A percentile compares a stretch with the other conserved stretches of the same genome.
These are phyloP conservation scores for Colletotrichum camelliae DNA, from an alignment of 2,329 filamentous ascomycete genomes.

Conservation along the genomic window DNA sequence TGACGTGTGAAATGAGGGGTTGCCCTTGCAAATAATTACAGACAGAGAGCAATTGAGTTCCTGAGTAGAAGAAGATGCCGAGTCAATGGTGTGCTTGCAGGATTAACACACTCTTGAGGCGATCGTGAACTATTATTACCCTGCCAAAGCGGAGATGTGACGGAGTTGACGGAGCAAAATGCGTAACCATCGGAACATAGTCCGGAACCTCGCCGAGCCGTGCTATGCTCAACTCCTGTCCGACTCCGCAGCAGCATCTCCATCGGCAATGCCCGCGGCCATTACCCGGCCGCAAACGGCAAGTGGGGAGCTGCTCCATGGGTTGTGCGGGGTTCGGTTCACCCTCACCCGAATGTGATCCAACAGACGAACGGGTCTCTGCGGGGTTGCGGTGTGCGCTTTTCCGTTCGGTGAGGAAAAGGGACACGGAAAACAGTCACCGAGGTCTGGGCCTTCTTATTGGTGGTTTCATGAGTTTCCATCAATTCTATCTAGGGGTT, in stretches of 20 bases:
- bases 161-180: constrained; percentile 4
- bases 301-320: not conserved
- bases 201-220: constrained; percentile 14
- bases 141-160: not conserved
- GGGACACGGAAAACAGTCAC: not conserved
- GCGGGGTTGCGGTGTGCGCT: not conserved
- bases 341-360: not conserved
- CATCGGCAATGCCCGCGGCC: not conserved
- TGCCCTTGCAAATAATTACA: not conserved
- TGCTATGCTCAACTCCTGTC: not conserved
- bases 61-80: not conserved
- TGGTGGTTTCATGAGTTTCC: not conserved
- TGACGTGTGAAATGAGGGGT: not conserved
- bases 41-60: not conserved
- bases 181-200: not conserved
- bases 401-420: constrained; percentile 16
- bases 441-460: not conserved
- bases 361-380: not conserved
- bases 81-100: not conserved
- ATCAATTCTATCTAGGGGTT: not conserved
- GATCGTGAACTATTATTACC: constrained; percentile 10
- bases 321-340: constrained; percentile 10
- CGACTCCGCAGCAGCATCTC: not conserved
- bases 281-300: not conserved
- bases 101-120: not conserved